Evolutionary conservation across 108 stramenopile species (phyloP).

Genomic region (Nannochloropsis granulata): DNA sequence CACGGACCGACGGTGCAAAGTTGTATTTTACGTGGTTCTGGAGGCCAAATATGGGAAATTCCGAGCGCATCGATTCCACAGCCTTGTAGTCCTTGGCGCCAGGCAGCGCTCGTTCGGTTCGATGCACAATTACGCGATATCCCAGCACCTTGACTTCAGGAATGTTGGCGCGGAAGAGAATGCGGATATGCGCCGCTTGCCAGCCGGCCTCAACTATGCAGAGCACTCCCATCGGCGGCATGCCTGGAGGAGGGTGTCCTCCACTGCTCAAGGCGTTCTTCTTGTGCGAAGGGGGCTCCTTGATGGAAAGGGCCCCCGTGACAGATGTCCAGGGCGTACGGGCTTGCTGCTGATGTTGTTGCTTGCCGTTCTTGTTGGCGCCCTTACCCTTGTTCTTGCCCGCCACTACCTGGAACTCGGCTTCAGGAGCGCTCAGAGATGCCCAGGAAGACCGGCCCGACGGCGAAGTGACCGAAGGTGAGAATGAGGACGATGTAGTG

Average conservation of each 20-base stretch:
- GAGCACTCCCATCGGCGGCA: background rate
- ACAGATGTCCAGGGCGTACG: too few relatives aligned
- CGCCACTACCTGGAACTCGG: background rate
- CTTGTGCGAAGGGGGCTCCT: background rate
- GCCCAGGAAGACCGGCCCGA: background rate
- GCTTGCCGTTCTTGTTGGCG: background rate
- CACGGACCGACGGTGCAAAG: background rate
- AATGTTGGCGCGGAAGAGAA: background rate
- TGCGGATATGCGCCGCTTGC: background rate
- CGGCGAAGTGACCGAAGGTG: background rate
- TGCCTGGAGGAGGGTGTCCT: background rate
- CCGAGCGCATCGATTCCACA: background rate
- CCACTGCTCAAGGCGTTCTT: background rate
- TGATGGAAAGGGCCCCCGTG: too few relatives aligned
- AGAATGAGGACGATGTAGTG: too few relatives aligned
- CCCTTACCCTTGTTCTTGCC: background rate
- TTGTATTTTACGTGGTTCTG: background rate
- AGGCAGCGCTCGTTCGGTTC: background rate
- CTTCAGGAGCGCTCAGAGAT: background rate
- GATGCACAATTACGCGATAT: background rate
- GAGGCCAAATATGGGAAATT: background rate
- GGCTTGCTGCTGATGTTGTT: background rate
- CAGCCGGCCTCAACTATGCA: background rate
- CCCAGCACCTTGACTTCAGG: background rate
- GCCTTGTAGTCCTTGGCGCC: background rate